Evolutionary conservation across 2,329 filamentous ascomycete species (phyloP), one percentile per base, ranked within the genome.

Genomic region (Orbilia javanica): DNA sequence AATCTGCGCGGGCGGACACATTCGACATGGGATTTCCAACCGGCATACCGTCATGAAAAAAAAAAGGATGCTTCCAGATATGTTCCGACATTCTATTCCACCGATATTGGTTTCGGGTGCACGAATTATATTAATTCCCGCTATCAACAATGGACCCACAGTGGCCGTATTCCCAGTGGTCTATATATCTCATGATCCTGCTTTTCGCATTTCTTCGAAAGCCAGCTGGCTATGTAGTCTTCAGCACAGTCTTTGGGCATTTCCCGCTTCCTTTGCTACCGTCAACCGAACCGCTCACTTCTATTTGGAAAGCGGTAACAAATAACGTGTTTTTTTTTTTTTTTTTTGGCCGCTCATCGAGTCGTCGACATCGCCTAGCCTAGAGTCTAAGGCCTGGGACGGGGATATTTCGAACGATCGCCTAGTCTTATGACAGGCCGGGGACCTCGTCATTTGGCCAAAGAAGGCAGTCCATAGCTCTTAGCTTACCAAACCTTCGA

Each of bases 251-350:
- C 25, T 27, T 42, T 64, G 25, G 60, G 39, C 11, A 48, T 48
- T 63, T 70, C 29, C 53, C 52, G 39, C 57, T 55, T 66, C 20
- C 48, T 20, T 31, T 67, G 63, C 29, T 11, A 31, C 34, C 34
- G 11, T 68, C 27, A 36, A 29, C 29, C 42, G 53, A 57, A 63
- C 66, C 66, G 53, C 42, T 34, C 55, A 15, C 22, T 62, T 55
- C 53, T 46, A 74, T 66, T 68, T 60, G 70, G 70, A 74, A 74
- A 67, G 63, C 53, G 39, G 46, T 44, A 60, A 66, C 36, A 46
- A 57, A 77, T 77, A 77, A 77, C 65, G 65, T 70, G 67, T 66
- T 66, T 63, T 62, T 57, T 67, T 36, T 48, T 46, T n/a, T n/a
- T n/a, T n/a, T n/a, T n/a, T n/a, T n/a, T n/a, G n/a, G n/a, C n/a